Evolutionary conservation across 257 asterid species (phyloP).

Genomic region (Plantago major): DNA sequence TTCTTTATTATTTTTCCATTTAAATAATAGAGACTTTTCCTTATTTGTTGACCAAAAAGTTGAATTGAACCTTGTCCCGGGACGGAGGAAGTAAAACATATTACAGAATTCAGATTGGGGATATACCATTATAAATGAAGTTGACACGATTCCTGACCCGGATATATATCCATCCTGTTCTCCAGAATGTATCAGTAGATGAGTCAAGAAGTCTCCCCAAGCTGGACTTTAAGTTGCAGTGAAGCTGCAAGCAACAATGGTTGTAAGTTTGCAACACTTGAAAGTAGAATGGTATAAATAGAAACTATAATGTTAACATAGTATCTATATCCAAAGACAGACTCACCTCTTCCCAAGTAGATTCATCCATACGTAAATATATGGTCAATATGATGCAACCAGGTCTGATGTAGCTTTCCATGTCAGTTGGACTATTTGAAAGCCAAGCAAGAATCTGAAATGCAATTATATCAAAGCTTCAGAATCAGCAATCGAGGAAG

Average conservation of each 20-base stretch:
- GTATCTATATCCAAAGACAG: conserved; percentile 9
- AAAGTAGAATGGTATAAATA: background rate
- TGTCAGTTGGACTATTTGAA: conserved; percentile 82
- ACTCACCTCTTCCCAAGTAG: conserved; percentile 76
- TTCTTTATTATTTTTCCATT: no score
- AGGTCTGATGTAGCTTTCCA: conserved; percentile 92
- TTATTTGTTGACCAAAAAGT: no score
- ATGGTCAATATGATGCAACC: conserved; percentile 84
- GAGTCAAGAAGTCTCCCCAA: conserved; percentile 71
- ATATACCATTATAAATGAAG: conserved; percentile 69
- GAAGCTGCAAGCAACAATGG: conserved; percentile 49
- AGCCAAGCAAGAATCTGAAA: conserved; percentile 95
- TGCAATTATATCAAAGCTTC: conserved; percentile 14
- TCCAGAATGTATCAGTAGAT: conserved; percentile 76
- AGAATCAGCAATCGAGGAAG: conserved; percentile 11
- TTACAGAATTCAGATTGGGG: conserved; percentile 9
- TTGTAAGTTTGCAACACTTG: conserved; percentile 8
- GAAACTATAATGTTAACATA: conserved; percentile 2
- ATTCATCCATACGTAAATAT: conserved; percentile 69
- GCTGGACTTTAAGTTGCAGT: conserved; percentile 56
- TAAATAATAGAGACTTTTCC: no score
- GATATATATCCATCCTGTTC: conserved; percentile 80
- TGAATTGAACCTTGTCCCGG: no score
- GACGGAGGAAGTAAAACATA: background rate
- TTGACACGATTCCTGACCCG: conserved; percentile 60